phyloP scores from a whole-genome alignment of 805 yeast species.

The Candida coquimbonensis region DNA sequence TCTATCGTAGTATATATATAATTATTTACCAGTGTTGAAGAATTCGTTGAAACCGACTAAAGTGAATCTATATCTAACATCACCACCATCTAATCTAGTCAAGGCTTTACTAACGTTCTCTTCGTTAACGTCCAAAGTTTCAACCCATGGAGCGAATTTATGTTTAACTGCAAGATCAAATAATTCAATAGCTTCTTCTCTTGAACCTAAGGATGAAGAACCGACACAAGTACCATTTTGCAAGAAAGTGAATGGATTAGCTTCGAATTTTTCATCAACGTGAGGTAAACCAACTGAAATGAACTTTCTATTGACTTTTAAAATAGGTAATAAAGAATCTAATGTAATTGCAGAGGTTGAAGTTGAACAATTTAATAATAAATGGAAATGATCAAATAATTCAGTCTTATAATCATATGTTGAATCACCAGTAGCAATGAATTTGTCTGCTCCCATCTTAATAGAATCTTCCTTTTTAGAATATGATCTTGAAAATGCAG shows the following conservation, averaged over 20 bases:
- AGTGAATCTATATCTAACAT: slow-evolving; percentile 59
- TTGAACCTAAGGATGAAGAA: slow-evolving; percentile 55
- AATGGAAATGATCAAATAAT: slow-evolving; percentile 33
- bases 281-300: slow-evolving; percentile 65
- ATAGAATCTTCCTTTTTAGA: slow-evolving; percentile 43
- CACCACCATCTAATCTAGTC: slow-evolving; percentile 45
- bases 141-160: slow-evolving; percentile 56
- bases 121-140: slow-evolving; percentile 46
- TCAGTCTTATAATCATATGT: slow-evolving; percentile 30
- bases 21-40: slow-evolving; percentile 25
- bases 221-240: slow-evolving; percentile 44
- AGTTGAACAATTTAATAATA: slow-evolving; percentile 43
- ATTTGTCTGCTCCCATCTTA: slow-evolving; percentile 46
- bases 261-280: slow-evolving; percentile 30
- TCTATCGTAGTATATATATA: neutral
- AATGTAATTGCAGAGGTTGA: slow-evolving; percentile 39
- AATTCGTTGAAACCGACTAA: slow-evolving; percentile 44
- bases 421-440: slow-evolving; percentile 47
- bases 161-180: slow-evolving; percentile 56
- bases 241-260: slow-evolving; percentile 47
- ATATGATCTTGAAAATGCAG: slow-evolving; percentile 45
- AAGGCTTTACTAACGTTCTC: slow-evolving; percentile 49
- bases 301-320: slow-evolving; percentile 54
- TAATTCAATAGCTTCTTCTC: slow-evolving; percentile 60
- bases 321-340: slow-evolving; percentile 34